A percentile compares a stretch with the other conserved stretches of the same genome.
phyloP scores from a whole-genome alignment of 768 basidiomycete genomes.

The Pleurotus tuoliensis region DNA sequence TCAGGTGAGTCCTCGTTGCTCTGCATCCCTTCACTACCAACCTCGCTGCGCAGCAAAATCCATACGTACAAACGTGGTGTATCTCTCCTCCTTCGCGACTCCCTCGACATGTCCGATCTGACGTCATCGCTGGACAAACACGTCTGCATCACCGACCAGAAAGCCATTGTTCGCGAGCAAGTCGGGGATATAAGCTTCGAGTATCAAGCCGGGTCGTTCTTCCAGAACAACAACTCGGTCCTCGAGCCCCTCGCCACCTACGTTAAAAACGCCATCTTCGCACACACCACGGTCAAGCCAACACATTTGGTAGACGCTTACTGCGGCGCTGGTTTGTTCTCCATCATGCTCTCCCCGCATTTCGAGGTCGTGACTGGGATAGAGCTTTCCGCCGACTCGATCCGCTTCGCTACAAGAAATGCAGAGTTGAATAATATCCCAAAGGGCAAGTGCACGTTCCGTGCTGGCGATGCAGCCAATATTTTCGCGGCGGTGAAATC shows the following conservation, averaged over 20 bases:
- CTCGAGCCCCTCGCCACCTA: constrained; percentile 81
- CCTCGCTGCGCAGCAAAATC: constrained; percentile 53
- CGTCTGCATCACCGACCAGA: constrained; percentile 82
- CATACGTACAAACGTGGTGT: constrained; percentile 81
- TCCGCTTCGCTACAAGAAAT: constrained; percentile 64
- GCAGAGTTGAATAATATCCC: constrained; percentile 60
- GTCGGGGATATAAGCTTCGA: constrained; percentile 83
- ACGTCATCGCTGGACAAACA: constrained; percentile 49
- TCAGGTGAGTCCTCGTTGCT: constrained; percentile 44
- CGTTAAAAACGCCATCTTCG: constrained; percentile 72
- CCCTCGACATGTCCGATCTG: constrained; percentile 39
- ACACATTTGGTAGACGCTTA: constrained; percentile 96
- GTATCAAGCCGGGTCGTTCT: constrained; percentile 86
- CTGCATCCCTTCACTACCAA: neutral
- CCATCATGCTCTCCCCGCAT: constrained; percentile 72
- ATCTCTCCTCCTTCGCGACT: constrained; percentile 88
- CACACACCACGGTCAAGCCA: constrained; percentile 26
- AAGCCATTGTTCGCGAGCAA: constrained; percentile 74
- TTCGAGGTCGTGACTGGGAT: constrained; percentile 84
- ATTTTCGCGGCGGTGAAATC: constrained; percentile 69
- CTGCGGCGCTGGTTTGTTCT: constrained; percentile 87
- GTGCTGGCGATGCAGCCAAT: constrained; percentile 78
- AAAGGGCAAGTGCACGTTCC: constrained; percentile 57
- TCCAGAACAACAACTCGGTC: constrained; percentile 97
- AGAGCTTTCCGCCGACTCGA: constrained; percentile 74